Evolutionary conservation across 768 basidiomycete species (phyloP), one percentile per base, ranked within the genome.

Genomic region (Tricholoma terreum): DNA sequence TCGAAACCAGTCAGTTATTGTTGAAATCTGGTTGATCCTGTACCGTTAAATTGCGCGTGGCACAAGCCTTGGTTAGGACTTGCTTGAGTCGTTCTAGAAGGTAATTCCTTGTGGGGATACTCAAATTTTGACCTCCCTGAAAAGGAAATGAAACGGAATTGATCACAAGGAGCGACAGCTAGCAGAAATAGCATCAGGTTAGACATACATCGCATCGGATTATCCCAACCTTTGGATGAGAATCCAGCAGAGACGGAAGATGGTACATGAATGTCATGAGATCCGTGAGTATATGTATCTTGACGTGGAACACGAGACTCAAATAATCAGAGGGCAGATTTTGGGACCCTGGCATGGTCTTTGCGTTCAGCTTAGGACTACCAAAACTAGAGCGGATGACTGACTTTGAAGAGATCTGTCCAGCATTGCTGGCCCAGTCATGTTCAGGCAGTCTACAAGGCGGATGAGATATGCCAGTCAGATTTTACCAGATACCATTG

Each of bases 61-160:
- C 71, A 52, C 80, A 79, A n/a, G 76, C 70, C 62, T 76, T 76
- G 24, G 82, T 73, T 15, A 91, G 74, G 35, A 64, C 66, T 64
- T 83, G 77, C 63, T 82, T 85, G 19, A 87, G 71, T 50, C 69
- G 73, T 15, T 81, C 81, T 6, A 89, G 67, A 42, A 84, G 66
- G 10, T 70, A 70, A 30, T 66, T 76, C 65, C 72, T 80, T 49
- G 71, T 75, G 10, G 73, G 65, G 9, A 62, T 61, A 10, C 69
- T 65, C 30, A 86, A 62, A 38, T 74, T 67, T 1, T 78, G 67
- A 17, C 73, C 66, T 11, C 74, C 69, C 66, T 90, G 87, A 58
- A 91, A 86, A 2, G 84, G 83, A 63, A 84, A 87, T 21, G 84
- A 84, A 27, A 91, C 74, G 2, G 85, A 87, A 65, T 82, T 84